phyloP scores from a whole-genome alignment of 768 basidiomycete species.

The Phanerochaete sordida region DNA sequence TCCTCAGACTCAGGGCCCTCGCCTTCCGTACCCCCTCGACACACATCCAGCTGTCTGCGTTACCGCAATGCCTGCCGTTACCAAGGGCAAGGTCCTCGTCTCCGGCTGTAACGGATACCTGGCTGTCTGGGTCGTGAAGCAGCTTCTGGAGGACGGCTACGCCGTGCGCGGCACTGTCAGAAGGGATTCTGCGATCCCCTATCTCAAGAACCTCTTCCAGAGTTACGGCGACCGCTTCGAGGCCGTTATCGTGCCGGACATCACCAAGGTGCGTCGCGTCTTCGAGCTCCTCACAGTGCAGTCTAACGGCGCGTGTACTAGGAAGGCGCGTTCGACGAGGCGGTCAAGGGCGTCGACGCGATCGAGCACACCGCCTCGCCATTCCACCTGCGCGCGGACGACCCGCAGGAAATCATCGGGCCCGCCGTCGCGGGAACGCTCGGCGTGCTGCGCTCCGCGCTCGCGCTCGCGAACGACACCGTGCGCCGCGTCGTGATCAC shows the following conservation, averaged over 20 bases:
- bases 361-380: slow-evolving; percentile 22
- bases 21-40: too few relatives aligned
- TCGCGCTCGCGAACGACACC: slow-evolving; percentile 23
- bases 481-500: slow-evolving; percentile 73
- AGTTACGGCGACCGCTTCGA: slow-evolving; percentile 56
- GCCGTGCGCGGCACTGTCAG: slow-evolving; percentile 66
- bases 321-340: slow-evolving; percentile 22
- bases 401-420: slow-evolving; percentile 29
- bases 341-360: slow-evolving; percentile 20
- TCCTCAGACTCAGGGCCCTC: too few relatives aligned
- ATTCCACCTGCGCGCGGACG: slow-evolving; percentile 7
- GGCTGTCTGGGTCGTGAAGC: slow-evolving; percentile 53
- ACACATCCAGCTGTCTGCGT: too few relatives aligned
- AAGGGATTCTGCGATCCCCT: slow-evolving; percentile 52
- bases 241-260: slow-evolving; percentile 66
- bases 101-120: slow-evolving; percentile 60
- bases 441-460: slow-evolving; percentile 31
- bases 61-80: slow-evolving; percentile 31
- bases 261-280: slow-evolving; percentile 46
- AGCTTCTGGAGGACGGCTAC: slow-evolving; percentile 59
- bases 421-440: slow-evolving; percentile 44
- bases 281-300: too few relatives aligned
- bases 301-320: too few relatives aligned
- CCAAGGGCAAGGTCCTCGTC: slow-evolving; percentile 43
- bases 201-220: slow-evolving; percentile 51